Conservation (phyloP, 805 yeast genomes). For the Yarrowia sp. region DNA sequence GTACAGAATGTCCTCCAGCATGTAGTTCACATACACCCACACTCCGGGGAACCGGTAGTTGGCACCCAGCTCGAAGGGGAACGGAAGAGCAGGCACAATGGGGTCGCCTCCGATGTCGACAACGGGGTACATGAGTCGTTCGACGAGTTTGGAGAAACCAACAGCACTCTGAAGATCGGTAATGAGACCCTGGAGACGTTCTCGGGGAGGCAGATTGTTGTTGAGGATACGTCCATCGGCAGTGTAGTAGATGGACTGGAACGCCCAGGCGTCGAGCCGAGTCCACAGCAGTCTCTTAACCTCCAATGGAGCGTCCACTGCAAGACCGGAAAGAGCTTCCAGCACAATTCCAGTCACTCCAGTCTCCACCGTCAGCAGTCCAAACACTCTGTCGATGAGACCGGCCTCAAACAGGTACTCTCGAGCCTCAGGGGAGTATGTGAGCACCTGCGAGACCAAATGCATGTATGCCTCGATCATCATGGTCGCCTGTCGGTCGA, state of each 20-base stretch:
- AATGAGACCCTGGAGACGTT: conserved; percentile 57
- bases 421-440: conserved; percentile 52
- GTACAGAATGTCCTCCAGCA: conserved; percentile 70
- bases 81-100: conserved; percentile 55
- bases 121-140: conserved; percentile 52
- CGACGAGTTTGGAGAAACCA: conserved; percentile 68
- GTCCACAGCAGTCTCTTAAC: conserved; percentile 67
- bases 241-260: conserved; percentile 49
- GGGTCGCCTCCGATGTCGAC: conserved; percentile 42
- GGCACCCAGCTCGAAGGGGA: conserved; percentile 69
- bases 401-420: conserved; percentile 45
- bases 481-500: conserved; percentile 81
- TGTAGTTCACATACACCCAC: conserved; percentile 79
- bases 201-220: conserved; percentile 52
- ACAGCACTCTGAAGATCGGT: conserved; percentile 60
- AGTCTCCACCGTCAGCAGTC: conserved; percentile 56
- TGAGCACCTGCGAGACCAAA: conserved; percentile 62
- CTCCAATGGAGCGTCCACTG: conserved; percentile 52
- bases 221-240: conserved; percentile 47
- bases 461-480: conserved; percentile 77
- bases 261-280: conserved; percentile 74
- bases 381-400: conserved; percentile 54
- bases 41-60: conserved; percentile 70
- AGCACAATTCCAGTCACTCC: conserved; percentile 63
- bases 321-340: conserved; percentile 63